Base-by-base conservation (phyloP, 73 alveolate genomes). In the Paramecium octaurelia region DNA sequence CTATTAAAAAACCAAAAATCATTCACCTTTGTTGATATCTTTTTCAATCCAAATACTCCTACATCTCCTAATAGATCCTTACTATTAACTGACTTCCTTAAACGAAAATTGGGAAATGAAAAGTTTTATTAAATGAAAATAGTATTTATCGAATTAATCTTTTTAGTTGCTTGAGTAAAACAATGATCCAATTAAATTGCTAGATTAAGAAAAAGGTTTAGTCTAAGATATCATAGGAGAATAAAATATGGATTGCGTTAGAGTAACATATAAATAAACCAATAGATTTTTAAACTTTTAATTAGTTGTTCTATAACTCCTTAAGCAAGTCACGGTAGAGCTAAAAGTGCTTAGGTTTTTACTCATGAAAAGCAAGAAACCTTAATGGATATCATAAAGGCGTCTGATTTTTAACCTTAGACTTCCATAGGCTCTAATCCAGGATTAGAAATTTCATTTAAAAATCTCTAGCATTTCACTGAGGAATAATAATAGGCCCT, bases 41-140 rank as follows among this genome's bases (percentile, higher is more conserved):
- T 80, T 7, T 80, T 80, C 24, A 80, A 80, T 80, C 91, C 91
- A 8, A 80, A 80, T 46, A 80, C 73, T 14, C 91, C 91, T n/a
- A 46, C 91, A 44, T 80, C 91, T 8, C 91, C 91, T 21, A 80
- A 80, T 80, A 40, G 91, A 43, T 31, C 91, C 1, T 31, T 80
- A 14, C 44, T 80, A 46, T 80, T 80, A 48, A 80, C 91, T 18
- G 91, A 80, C 23, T 80, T 80, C 75, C 29, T 80, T 10, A 80
- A 80, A 48, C 20, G 91, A 35, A 80, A 80, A 48, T 16, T 80
- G 8, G 91, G 91, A 80, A 43, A 40, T 80, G 91, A 80, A 35
- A 80, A 80, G 14, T 80, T 80, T 80, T 42, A 42, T 42, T 80
- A 80, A 46, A 80, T 80, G 91, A 80, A 80, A 80, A 43, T 42